A percentile compares a stretch with the other conserved stretches of the same genome.
These are phyloP conservation scores for Teratosphaeria destructans DNA, from an alignment of 2,329 filamentous ascomycete genomes.

Conservation along the genomic window DNA sequence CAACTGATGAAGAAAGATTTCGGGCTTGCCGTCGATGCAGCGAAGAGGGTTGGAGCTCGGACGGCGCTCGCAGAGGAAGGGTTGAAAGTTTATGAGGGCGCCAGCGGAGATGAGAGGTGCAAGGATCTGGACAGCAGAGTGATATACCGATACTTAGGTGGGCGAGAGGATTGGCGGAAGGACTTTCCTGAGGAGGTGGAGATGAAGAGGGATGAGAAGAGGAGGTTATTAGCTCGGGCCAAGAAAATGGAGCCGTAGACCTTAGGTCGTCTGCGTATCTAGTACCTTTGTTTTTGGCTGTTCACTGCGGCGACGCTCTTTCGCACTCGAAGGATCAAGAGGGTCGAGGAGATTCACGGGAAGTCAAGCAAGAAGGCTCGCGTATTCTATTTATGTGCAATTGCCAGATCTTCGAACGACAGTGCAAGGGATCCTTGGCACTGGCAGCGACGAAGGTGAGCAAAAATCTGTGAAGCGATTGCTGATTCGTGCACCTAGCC, in stretches of 20 bases:
- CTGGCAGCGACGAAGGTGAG: too few relatives aligned
- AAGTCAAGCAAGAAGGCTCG: too few relatives aligned
- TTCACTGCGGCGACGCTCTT: too few relatives aligned
- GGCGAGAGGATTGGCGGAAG: conserved; percentile 40
- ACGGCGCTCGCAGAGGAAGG: conserved; percentile 42
- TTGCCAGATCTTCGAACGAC: too few relatives aligned
- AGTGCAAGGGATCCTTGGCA: too few relatives aligned
- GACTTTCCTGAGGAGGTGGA: conserved; percentile 16
- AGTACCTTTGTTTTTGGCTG: not conserved
- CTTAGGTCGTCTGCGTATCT: not conserved
- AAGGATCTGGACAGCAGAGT: conserved; percentile 47
- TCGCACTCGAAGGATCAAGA: too few relatives aligned
- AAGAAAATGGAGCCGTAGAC: conserved; percentile 9
- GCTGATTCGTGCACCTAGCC: too few relatives aligned
- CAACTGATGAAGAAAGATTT: conserved; percentile 53
- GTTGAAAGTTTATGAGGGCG: conserved; percentile 41
- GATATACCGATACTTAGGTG: conserved; percentile 47
- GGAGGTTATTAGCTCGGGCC: conserved; percentile 12
- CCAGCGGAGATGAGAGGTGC: conserved; percentile 42
- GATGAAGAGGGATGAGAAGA: conserved; percentile 22
- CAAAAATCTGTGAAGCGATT: too few relatives aligned
- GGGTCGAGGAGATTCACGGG: too few relatives aligned
- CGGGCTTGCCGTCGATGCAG: conserved; percentile 44
- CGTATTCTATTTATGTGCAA: too few relatives aligned
- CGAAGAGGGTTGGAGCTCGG: conserved; percentile 40